A percentile compares a stretch with the other conserved stretches of the same genome.
Conservation (phyloP, 2,329 filamentous ascomycete genomes). For the Colletotrichum truncatum region DNA sequence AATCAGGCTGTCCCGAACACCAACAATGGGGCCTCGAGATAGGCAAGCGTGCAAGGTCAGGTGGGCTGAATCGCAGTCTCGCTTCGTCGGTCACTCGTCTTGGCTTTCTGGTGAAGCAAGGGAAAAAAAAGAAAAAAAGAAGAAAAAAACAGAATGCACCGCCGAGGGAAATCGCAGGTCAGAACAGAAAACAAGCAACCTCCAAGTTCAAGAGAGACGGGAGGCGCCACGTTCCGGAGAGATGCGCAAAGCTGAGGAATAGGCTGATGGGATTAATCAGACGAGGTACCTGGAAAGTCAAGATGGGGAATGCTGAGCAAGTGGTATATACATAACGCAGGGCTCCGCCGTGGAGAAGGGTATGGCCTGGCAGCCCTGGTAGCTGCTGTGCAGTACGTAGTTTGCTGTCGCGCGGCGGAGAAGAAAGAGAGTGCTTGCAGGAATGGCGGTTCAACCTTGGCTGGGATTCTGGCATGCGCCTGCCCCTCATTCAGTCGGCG, state of each 20-base stretch:
- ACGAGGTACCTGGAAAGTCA: background rate
- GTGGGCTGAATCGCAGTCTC: conserved; percentile 24
- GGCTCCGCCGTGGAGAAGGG: background rate
- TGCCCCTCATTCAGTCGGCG: background rate
- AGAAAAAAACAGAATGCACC: conserved; percentile 11
- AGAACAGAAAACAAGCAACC: background rate
- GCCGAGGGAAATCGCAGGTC: background rate
- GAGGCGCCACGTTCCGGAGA: background rate
- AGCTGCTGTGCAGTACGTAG: background rate
- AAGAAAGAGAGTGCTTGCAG: background rate
- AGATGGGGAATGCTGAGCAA: background rate
- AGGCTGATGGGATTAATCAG: background rate
- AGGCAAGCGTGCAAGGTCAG: conserved; percentile 12
- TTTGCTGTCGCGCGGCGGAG: background rate
- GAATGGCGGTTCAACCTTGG: background rate
- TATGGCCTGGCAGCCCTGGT: background rate
- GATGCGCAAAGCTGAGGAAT: background rate
- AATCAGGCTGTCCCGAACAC: conserved; percentile 1
- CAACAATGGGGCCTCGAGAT: background rate
- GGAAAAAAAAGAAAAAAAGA: too few species aligned
- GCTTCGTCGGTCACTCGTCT: conserved; percentile 14
- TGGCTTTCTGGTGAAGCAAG: conserved; percentile 18
- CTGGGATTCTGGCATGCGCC: background rate
- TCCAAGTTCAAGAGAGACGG: background rate
- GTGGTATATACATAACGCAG: background rate